These are phyloP conservation scores for Ehretia macrophylla DNA, from an alignment of 257 asterid species.

Conservation along the genomic window DNA sequence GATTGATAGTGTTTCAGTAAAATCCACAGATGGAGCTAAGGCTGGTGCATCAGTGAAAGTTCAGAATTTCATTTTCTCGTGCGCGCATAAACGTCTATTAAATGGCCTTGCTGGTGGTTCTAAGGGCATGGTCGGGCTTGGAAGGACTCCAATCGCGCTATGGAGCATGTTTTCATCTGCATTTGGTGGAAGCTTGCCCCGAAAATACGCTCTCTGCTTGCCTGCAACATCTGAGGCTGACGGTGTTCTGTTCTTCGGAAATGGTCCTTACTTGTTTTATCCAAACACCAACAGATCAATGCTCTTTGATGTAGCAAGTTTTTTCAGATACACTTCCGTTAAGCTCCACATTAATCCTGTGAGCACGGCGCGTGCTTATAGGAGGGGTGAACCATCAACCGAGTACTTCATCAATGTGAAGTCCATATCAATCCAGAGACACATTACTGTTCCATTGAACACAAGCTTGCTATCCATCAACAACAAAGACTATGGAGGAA, in stretches of 20 bases:
- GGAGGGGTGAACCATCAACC: no score
- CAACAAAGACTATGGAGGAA: neutral
- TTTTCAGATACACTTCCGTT: neutral
- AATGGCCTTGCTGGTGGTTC: neutral
- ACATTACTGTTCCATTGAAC: neutral
- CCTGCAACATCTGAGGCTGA: neutral
- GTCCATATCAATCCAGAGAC: neutral
- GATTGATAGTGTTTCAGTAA: neutral
- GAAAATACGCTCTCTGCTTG: neutral
- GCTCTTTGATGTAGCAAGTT: neutral
- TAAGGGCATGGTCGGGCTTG: slow-evolving; percentile 3
- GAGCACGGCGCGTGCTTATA: neutral
- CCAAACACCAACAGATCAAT: neutral
- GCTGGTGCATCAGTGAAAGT: neutral
- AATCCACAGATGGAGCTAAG: neutral
- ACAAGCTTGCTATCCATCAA: slow-evolving; percentile 1
- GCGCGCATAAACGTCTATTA: neutral
- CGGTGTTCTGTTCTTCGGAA: slow-evolving; percentile 1
- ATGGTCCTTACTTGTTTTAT: slow-evolving; percentile 3
- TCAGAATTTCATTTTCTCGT: neutral
- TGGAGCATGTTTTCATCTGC: slow-evolving; percentile 1
- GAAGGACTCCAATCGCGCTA: neutral
- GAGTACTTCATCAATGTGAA: neutral
- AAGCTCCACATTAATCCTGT: neutral
- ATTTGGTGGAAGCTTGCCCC: slow-evolving; percentile 3